Base-by-base conservation (phyloP, 345 rosid genomes). In the Triadica sebifera region DNA sequence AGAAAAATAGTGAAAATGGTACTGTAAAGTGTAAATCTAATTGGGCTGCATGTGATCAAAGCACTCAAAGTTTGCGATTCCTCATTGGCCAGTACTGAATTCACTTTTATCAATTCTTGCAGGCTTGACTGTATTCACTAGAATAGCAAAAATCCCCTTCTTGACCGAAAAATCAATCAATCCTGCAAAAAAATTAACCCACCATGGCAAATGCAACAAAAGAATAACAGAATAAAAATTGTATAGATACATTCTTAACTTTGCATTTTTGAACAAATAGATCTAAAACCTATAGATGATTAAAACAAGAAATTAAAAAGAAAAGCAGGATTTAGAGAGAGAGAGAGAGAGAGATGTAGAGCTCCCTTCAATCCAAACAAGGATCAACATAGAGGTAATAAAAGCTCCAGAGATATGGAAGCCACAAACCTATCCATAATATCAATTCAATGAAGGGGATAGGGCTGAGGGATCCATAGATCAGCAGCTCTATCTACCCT, bases 301-400 rank as follows among this genome's bases (percentile, higher is more conserved):
- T 29, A 29, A 29, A 29, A 29, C 34, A 29, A 29, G 34, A 50
- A 50, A 50, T 50, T 2, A 50, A 29, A 50, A 10, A 50, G 9
- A 50, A 50, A 50, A 50, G 15, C 20, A 15, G 1, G 20, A 52
- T 17, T 15, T 17, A 16, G n/a, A 12, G 6, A 52, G 57, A 5
- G 51, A 47, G 52, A 16, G n/a, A 12, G 6, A 52, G 57, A 5
- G 51, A 47, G 52, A 76, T 69, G 88, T 87, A 91, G 98, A 93
- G 94, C 94, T 93, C 98, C 97, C 94, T 93, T 91, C 96, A 93
- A 89, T 93, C 97, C 97, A 93, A 93, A 89, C 72, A 85, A 84
- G 84, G 89, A 86, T 83, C 81, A 45, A 81, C 82, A 38, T 15
- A 22, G 0, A 71, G 81, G 85, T 53, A 77, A 82, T 85, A 74